phyloP scores from a whole-genome alignment of 306 rosid species.

The Medicago arabica region DNA sequence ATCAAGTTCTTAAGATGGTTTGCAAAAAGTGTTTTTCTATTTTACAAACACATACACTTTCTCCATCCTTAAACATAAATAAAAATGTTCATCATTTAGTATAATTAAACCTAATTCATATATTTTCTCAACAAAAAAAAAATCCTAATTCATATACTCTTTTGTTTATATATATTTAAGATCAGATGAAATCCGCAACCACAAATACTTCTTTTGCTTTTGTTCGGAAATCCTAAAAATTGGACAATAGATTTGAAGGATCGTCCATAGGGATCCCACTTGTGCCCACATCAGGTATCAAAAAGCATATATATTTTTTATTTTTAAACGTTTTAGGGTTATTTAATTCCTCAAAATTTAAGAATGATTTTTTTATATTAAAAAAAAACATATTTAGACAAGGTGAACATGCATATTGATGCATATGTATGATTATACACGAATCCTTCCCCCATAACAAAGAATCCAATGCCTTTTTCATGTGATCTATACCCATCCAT shows the following conservation, averaged over 20 bases:
- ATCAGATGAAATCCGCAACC: not conserved
- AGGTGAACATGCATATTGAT: conserved; percentile 34
- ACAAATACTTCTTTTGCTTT: not conserved
- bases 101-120: too few relatives aligned
- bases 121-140: too few relatives aligned
- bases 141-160: too few relatives aligned
- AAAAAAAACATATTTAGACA: conserved; percentile 45
- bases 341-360: conserved; percentile 33
- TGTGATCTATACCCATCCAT: conserved; percentile 30
- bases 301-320: conserved; percentile 42
- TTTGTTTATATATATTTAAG: too few relatives aligned
- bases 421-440: conserved; percentile 26
- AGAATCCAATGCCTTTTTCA: conserved; percentile 70
- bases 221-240: not conserved
- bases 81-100: too few relatives aligned
- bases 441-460: conserved; percentile 40
- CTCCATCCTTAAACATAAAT: too few relatives aligned
- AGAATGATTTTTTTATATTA: too few relatives aligned
- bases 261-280: conserved; percentile 61
- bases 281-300: conserved; percentile 56
- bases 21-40: not conserved
- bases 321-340: not conserved
- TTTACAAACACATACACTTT: too few relatives aligned
- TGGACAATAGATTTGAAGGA: conserved; percentile 16
- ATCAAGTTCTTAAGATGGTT: not conserved